A percentile compares a stretch with the other conserved stretches of the same genome.
phyloP scores from a whole-genome alignment of 1,139 yeast genomes.

The Diutina catenulata region DNA sequence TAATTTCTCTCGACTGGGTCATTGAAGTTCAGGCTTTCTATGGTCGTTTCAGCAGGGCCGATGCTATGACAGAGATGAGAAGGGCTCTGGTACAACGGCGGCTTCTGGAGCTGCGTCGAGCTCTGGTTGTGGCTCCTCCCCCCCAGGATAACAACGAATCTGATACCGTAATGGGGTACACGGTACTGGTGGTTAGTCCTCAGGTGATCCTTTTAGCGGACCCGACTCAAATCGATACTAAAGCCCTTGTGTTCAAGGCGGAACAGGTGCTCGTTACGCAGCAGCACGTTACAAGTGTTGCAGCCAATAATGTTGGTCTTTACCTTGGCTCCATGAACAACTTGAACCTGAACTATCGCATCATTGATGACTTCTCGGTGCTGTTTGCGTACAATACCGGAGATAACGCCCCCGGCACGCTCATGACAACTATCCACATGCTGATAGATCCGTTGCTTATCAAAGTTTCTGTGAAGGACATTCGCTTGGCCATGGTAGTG shows the following conservation, averaged over 20 bases:
- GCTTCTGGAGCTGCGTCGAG: neutral
- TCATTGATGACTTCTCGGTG: conserved; percentile 82
- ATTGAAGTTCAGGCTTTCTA: conserved; percentile 64
- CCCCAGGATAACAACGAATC: neutral
- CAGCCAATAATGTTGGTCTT: conserved; percentile 78
- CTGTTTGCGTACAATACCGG: conserved; percentile 65
- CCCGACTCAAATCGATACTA: conserved; percentile 56
- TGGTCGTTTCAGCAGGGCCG: neutral
- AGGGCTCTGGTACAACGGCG: neutral
- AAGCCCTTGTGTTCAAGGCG: conserved; percentile 83
- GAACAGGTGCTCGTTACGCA: conserved; percentile 68
- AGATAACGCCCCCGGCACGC: conserved; percentile 45
- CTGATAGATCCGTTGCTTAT: conserved; percentile 73
- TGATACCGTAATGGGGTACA: conserved; percentile 30
- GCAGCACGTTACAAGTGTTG: conserved; percentile 52
- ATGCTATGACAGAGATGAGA: neutral
- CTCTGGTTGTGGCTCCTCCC: neutral
- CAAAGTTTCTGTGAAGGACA: conserved; percentile 79
- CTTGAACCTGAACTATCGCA: conserved; percentile 49
- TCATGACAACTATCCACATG: conserved; percentile 53
- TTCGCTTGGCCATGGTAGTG: conserved; percentile 64
- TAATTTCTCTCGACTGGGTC: conserved; percentile 77
- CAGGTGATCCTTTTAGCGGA: conserved; percentile 75
- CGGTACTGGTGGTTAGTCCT: conserved; percentile 66
- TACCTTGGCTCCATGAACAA: conserved; percentile 70